Base-by-base conservation (phyloP, 345 rosid species). In the Conringia planisiliqua region DNA sequence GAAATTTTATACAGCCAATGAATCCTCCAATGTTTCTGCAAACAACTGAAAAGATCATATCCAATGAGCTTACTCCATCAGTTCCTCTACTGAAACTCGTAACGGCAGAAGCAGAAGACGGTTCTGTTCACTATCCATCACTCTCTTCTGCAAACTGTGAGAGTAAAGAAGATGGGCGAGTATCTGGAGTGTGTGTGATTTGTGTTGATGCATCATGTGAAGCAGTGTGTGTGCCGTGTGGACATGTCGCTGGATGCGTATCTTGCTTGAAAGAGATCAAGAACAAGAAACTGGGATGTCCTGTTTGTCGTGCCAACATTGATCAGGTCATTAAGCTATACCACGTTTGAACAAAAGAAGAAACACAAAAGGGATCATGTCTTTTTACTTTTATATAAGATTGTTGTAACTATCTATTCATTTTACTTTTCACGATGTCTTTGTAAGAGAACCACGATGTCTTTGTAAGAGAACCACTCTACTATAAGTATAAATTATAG, bases 201-300 rank as follows among this genome's bases (percentile, higher is more conserved):
- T 92, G 99, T 83, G 79, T 89, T 78, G 99, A 96, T 79, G 93
- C 97, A 60, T 92, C 93, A 7, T 84, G 88, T 7, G 93, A 96
- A 77, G 98, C 91, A 4, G 99, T 88, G 9, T 96, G 98, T 55
- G 85, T 92, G 16, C 99, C 99, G 6, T 95, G 99, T 61, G 99
- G 98, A 46, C 98, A 92, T 79, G 90, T 92, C 68, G 95, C 90
- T 0, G 98, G 99, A 29, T 96, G 99, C 55, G 84, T 90, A 89
- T 82, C 98, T 65, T 96, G 99, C 80, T 75, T 96, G 82, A 88
- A 82, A 2, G 93, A 90, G 87, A 68, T 96, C 83, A 85, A 82
- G 77, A 77, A 84, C 78, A 92, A 88, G 82, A 88, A 95, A 66
- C 81, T 87, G 88, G 92, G 96, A 50, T 95, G 98, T 84, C 99